Conservation (phyloP, 1,284 basidiomycete genomes). For the Malassezia yamatoensis region DNA sequence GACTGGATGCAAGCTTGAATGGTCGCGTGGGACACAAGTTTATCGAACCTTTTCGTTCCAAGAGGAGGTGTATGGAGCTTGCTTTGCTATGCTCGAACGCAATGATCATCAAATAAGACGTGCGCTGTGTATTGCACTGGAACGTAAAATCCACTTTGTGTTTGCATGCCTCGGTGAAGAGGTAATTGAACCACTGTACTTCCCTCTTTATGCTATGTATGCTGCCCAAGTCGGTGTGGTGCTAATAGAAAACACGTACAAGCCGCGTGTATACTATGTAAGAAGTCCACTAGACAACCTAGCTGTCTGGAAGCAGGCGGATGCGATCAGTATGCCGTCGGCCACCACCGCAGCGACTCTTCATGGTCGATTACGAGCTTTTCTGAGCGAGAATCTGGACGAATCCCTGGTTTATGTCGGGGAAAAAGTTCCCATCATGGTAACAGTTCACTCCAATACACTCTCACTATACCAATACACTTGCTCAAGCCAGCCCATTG, state of each 20-base stretch:
- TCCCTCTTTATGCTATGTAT: constrained; percentile 23
- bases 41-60: background rate
- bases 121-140: constrained; percentile 36
- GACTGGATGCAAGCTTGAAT: background rate
- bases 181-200: constrained; percentile 25
- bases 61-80: constrained; percentile 12
- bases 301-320: constrained; percentile 6
- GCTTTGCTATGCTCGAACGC: background rate
- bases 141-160: constrained; percentile 28
- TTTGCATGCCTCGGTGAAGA: constrained; percentile 28
- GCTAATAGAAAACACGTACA: constrained; percentile 14
- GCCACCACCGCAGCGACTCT: constrained; percentile 2
- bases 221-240: constrained; percentile 29
- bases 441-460: constrained; percentile 18
- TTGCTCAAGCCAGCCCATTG: constrained; percentile 16
- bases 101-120: constrained; percentile 1
- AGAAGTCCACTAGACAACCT: constrained; percentile 31
- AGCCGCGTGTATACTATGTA: constrained; percentile 35
- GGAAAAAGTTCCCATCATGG: constrained; percentile 15
- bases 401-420: constrained; percentile 24
- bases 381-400: constrained; percentile 19
- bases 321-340: background rate
- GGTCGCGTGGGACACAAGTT: background rate
- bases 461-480: constrained; percentile 29
- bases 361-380: constrained; percentile 22